Conservation (phyloP, 2,329 filamentous ascomycete species). For the Hymenoscyphus infarciens region DNA sequence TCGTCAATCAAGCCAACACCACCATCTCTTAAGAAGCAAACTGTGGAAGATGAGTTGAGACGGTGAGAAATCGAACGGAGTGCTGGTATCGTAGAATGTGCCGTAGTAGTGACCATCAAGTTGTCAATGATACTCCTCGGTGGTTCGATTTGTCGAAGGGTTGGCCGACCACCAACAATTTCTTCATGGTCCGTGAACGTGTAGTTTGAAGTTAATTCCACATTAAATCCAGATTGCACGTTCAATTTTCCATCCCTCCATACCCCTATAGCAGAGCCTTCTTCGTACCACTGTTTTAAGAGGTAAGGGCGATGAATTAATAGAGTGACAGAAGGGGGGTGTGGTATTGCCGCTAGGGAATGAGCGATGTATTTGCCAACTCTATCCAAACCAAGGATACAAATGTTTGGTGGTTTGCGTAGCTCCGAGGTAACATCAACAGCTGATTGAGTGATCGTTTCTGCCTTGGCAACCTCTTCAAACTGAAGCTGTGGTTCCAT, state of each 20-base stretch:
- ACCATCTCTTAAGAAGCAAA: constrained; percentile 69
- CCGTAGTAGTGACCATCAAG: constrained; percentile 66
- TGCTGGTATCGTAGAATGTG: constrained; percentile 53
- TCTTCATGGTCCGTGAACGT: not conserved
- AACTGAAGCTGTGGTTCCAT: not conserved
- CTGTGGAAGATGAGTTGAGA: constrained; percentile 63
- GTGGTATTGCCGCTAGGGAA: constrained; percentile 53
- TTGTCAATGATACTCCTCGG: constrained; percentile 53
- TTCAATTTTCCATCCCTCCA: constrained; percentile 42
- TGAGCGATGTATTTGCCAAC: constrained; percentile 65
- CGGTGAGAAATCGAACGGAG: constrained; percentile 61
- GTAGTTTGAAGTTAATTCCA: constrained; percentile 26
- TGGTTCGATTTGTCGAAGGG: constrained; percentile 22
- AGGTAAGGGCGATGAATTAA: constrained; percentile 51
- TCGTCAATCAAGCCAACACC: constrained; percentile 82
- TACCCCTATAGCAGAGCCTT: constrained; percentile 44
- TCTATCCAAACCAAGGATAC: constrained; percentile 62
- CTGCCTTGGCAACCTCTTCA: not conserved
- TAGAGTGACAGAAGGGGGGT: constrained; percentile 61
- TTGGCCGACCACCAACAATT: not conserved
- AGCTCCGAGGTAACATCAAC: not conserved
- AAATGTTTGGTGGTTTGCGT: constrained; percentile 41
- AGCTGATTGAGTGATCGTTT: not conserved
- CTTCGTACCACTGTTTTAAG: constrained; percentile 45
- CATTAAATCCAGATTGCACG: constrained; percentile 32